A percentile compares a stretch with the other conserved stretches of the same genome.
These are phyloP conservation scores for Parasitella parasitica DNA, from an alignment of 371 early-diverging fungal genomes.

Conservation along the genomic window DNA sequence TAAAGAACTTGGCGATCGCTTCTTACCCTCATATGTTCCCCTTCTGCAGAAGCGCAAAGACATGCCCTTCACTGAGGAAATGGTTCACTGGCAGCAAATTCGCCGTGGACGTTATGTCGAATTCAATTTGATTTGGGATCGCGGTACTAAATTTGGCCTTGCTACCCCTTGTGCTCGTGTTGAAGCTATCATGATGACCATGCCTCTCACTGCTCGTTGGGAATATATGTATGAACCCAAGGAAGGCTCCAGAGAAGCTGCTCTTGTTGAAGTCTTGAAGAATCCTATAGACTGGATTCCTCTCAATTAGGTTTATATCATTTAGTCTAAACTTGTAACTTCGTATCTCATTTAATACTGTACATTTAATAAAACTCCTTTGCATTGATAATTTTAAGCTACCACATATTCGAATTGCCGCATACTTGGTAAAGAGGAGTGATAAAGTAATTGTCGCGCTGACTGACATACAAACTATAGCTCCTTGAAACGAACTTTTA, in stretches of 20 bases:
- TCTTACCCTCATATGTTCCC: constrained; percentile 77
- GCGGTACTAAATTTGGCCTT: constrained; percentile 90
- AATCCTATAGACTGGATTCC: constrained; percentile 81
- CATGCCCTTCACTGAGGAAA: constrained; percentile 62
- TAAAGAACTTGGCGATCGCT: constrained; percentile 68
- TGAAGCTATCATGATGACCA: constrained; percentile 83
- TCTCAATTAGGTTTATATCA: not conserved
- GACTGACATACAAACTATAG: too few relatives aligned
- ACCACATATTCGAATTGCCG: not conserved
- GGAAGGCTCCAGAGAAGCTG: constrained; percentile 68
- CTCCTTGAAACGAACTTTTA: too few relatives aligned
- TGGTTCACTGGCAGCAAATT: constrained; percentile 83
- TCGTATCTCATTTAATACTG: not conserved
- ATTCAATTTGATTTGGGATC: constrained; percentile 86
- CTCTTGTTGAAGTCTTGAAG: constrained; percentile 76
- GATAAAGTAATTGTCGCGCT: too few relatives aligned
- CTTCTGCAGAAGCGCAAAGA: constrained; percentile 69
- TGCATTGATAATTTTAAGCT: constrained; percentile 1
- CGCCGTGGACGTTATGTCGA: constrained; percentile 89
- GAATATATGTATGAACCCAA: constrained; percentile 82
- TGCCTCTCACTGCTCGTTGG: constrained; percentile 86
- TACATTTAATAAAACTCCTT: not conserved
- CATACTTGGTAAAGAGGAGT: too few relatives aligned
- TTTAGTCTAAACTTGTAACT: not conserved
- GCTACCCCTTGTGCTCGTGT: constrained; percentile 85